A percentile compares a stretch with the other conserved stretches of the same genome.
Conservation (phyloP, 306 rosid species). For the Vigna radiata region DNA sequence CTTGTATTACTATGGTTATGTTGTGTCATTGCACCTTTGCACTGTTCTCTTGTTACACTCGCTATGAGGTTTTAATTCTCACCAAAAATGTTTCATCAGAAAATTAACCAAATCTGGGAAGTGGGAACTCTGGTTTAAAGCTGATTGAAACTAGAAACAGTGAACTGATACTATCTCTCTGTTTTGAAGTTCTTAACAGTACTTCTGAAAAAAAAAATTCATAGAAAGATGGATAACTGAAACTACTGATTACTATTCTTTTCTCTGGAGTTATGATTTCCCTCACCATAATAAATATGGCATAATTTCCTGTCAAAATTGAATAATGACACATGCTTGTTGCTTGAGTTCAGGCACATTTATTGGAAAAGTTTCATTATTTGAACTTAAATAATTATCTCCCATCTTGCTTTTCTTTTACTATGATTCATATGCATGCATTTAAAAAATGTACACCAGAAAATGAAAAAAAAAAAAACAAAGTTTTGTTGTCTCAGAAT, state of each 20-base stretch:
- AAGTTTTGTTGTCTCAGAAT: neutral
- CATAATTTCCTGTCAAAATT: neutral
- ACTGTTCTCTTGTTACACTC: neutral
- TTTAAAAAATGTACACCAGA: neutral
- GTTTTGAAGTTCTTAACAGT: neutral
- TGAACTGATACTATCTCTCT: neutral
- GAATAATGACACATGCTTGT: neutral
- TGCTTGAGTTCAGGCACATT: slow-evolving; percentile 6
- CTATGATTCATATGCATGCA: neutral
- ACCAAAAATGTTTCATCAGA: neutral
- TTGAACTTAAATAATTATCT: neutral
- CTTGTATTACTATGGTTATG: neutral
- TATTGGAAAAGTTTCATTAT: neutral
- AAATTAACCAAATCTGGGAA: neutral
- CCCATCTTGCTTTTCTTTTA: neutral
- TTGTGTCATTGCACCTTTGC: neutral
- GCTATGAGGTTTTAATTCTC: neutral
- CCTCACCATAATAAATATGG: neutral
- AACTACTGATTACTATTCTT: neutral
- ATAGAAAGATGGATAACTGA: neutral
- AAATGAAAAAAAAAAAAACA: neutral
- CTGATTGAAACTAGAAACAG: neutral
- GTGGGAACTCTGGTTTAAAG: slow-evolving; percentile 8
- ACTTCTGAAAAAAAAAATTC: neutral
- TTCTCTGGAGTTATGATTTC: neutral